Base-by-base conservation (phyloP, 2,329 filamentous ascomycete species). In the Microsporum ferrugineum region DNA sequence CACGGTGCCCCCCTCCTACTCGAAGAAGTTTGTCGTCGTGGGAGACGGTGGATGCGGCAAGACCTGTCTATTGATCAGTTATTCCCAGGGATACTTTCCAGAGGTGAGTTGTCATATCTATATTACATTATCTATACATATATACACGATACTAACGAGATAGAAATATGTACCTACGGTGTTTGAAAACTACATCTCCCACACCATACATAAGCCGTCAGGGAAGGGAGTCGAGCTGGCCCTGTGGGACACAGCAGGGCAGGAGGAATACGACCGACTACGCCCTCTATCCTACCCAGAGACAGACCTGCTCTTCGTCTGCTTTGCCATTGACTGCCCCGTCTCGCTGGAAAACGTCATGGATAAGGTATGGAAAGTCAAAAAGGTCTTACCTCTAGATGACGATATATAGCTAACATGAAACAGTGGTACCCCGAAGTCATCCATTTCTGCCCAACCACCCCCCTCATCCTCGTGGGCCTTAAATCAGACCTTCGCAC, bases 81-180 rank as follows among this genome's bases (percentile, higher is more conserved):
- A 97, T 80, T 95, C 91, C 71, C 91, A 97, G 78, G 94, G 94
- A 63, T 96, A 96, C 76, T 99, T 99, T 73, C 94, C 94, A 77
- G 92, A 99, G 88, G 94, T 96, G 36, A 45, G n/a, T 51, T 23
- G 14, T 27, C 5, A 3, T 58, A 33, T 23, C 47, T 58, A 58
- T 59, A 43, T 49, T 36, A 12, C 23, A 51, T 27, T 27, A 23
- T 33, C 56, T 29, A 61, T 12, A 31, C 51, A 51, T 10, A 39
- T 29, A 36, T 34, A 36, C 43, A 23, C 36, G 57, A 49, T 8
- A 23, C 17, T 36, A 38, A 38, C 59, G 43, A 10, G 45, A 14
- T 70, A 99, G 94, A 97, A 96, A 97, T 99, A 99, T 71, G 94
- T 99, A 45, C 94, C 94, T 2, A 99, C 94, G 1, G 94, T 99